Percentiles rank a stretch among this genome's conserved stretches.
phyloP scores from a whole-genome alignment of 331 rosid genomes.

The Ulmus americana region DNA sequence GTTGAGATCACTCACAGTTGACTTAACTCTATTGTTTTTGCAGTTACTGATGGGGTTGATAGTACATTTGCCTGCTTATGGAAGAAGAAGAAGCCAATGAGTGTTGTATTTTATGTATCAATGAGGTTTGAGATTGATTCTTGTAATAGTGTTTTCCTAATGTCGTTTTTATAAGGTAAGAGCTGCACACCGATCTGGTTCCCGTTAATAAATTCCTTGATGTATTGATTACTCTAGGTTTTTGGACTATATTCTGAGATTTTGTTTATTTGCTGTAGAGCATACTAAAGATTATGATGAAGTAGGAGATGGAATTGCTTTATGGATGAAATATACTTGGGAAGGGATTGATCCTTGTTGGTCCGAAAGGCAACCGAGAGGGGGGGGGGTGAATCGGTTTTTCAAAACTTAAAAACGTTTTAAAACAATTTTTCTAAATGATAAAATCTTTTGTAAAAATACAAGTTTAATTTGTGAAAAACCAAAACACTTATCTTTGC shows the following conservation, averaged over 20 bases:
- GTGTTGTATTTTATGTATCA: background rate
- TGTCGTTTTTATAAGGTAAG: constrained; percentile 57
- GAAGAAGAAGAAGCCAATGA: constrained; percentile 3
- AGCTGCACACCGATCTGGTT: background rate
- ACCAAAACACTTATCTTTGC: too few species aligned
- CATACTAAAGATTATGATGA: constrained; percentile 45
- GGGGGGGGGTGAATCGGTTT: too few species aligned
- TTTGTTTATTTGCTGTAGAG: constrained; percentile 32
- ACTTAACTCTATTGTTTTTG: background rate
- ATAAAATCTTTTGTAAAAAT: too few species aligned
- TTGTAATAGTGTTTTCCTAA: background rate
- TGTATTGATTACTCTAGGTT: too few species aligned
- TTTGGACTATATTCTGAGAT: constrained; percentile 1
- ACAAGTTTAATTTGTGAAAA: too few species aligned
- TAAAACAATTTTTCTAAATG: too few species aligned
- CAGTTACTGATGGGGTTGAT: background rate
- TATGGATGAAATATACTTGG: constrained; percentile 63
- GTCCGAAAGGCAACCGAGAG: too few species aligned
- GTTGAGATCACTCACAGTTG: background rate
- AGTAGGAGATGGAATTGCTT: constrained; percentile 38
- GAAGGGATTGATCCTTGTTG: constrained; percentile 82
- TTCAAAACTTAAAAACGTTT: too few species aligned
- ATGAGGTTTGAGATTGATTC: background rate
- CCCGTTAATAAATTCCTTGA: background rate
- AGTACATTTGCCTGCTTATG: background rate